Evolutionary conservation across 345 rosid genomes (phyloP), one percentile per base, ranked within the genome.

Genomic region (Sapria himalayana): DNA sequence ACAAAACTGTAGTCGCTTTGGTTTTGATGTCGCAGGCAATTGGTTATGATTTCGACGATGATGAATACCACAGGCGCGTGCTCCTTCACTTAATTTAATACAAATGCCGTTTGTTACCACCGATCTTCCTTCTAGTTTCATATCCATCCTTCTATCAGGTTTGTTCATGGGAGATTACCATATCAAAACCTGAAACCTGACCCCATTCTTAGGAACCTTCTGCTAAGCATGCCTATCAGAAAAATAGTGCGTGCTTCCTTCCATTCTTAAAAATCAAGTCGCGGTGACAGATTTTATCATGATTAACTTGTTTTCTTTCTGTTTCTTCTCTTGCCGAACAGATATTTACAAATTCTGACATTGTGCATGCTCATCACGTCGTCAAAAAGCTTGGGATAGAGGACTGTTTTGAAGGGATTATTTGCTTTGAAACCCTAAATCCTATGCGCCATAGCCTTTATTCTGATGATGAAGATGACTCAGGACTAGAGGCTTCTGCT

Each of bases 321-420:
- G 16, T 40, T 34, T 42, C 34, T 12, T 17, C 15, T 27, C 11
- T 9, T 22, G 27, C 39, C 38, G 36, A 36, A 19, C 39, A 86
- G 97, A 76, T 86, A 39, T 86, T 86, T 58, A 86, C 98, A 15
- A 86, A 86, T 61, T 94, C 94, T 21, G 93, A 86, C 51, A 61
- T 56, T 56, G 50, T 68, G 18, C 97, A 86, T 41, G 79, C 89
- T 2, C 74, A 52, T 9, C 73, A 72, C 43, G 89, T 58, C 36
- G 72, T 86, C 15, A 67, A 52, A 52, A 73, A 54, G 62, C 74
- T 86, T 6, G 94, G 97, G 31, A 50, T 86, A 29, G 78, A 81
- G 53, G 94, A 74, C 52, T 78, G 94, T 58, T 86, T 86, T 15
- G 91, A 81, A 72, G 94, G 94, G 54, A 72, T 81, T 29, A 78